Evolutionary conservation across 192 early-diverging fungal genomes (phyloP), one percentile per base, ranked within the genome.

Genomic region (Borealophlyctis nickersoniae): DNA sequence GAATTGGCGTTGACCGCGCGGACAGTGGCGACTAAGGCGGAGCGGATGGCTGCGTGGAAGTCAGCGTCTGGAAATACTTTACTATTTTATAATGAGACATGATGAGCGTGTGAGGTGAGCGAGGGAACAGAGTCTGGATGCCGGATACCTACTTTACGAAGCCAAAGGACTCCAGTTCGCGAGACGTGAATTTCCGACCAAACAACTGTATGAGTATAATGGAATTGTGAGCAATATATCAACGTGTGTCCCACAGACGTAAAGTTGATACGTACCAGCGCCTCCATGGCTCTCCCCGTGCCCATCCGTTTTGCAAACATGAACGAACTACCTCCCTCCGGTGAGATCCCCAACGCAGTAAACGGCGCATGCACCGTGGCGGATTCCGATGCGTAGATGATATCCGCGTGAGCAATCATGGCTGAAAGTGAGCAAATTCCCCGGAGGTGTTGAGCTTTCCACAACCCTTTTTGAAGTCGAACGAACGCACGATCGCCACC

Each of bases 341-440:
- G 69, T 19, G 45, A 62, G 24, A 74, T 60, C 14, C 56, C 73
- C 22, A 74, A 52, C 16, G 62, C 4, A 13, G 62, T 48, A 32
- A 74, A 74, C 9, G 73, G 73, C 11, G 58, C 56, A 23, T 74
- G 69, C 51, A 74, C 52, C 4, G 53, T 66, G 1, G 73, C 63
- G 2, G n/a, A 48, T 0, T 70, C 63, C 14, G 73, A 22, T 26
- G 54, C 69, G 32, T 66, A 61, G 39, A 74, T 65, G 7, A 74
- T 16, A 60, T 74, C 73, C 7, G 63, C 73, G 52, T 61, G 63
- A 16, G 55, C 23, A 29, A 72, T 66, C 33, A 72, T 29, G 23
- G 67, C 62, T 64, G 22, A 13, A 19, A 19, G 19, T 45, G 7
- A 13, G 39, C 7, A 45, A 13, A 45, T n/a, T n/a, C n/a, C n/a